These are phyloP conservation scores for Phytophthora foliorum DNA, from an alignment of 352 stramenopile species.

Conservation along the genomic window DNA sequence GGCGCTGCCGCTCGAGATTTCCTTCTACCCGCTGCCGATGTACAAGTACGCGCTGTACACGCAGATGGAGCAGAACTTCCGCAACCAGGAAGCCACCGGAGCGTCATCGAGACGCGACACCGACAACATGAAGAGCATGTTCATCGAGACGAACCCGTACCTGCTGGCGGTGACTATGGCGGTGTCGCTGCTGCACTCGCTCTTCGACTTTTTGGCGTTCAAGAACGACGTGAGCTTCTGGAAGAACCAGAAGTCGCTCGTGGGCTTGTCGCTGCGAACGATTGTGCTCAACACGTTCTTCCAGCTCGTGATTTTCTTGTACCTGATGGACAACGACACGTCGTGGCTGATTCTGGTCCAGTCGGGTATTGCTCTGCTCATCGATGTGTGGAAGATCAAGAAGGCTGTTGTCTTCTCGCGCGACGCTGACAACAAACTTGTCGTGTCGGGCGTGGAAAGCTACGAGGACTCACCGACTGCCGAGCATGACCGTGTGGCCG, in stretches of 20 bases:
- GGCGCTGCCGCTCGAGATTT: conserved; percentile 84
- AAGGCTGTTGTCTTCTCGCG: conserved; percentile 91
- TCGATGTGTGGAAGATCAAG: conserved; percentile 95
- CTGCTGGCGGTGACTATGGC: conserved; percentile 95
- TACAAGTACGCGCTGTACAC: conserved; percentile 95
- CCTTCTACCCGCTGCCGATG: conserved; percentile 86
- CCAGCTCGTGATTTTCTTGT: conserved; percentile 98
- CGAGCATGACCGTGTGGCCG: conserved; percentile 86
- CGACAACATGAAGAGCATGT: conserved; percentile 96
- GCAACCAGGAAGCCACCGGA: conserved; percentile 93
- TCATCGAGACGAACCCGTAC: conserved; percentile 98
- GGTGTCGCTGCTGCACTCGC: conserved; percentile 96
- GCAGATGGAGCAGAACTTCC: conserved; percentile 94
- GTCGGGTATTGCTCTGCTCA: conserved; percentile 81
- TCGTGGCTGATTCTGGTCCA: conserved; percentile 96
- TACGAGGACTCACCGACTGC: conserved; percentile 88
- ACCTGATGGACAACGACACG: conserved; percentile 97
- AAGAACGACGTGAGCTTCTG: conserved; percentile 99
- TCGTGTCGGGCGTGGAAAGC: conserved; percentile 82
- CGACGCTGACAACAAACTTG: conserved; percentile 83
- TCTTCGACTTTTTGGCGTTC: conserved; percentile 99
- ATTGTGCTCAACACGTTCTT: conserved; percentile 98
- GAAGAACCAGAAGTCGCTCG: conserved; percentile 97
- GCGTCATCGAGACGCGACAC: conserved; percentile 91
- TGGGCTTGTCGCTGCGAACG: conserved; percentile 94